Percentiles rank a stretch among this genome's conserved stretches.
Evolutionary conservation across 164 flowering plant species (phyloP).

Genomic region (Akebia trifoliata): DNA sequence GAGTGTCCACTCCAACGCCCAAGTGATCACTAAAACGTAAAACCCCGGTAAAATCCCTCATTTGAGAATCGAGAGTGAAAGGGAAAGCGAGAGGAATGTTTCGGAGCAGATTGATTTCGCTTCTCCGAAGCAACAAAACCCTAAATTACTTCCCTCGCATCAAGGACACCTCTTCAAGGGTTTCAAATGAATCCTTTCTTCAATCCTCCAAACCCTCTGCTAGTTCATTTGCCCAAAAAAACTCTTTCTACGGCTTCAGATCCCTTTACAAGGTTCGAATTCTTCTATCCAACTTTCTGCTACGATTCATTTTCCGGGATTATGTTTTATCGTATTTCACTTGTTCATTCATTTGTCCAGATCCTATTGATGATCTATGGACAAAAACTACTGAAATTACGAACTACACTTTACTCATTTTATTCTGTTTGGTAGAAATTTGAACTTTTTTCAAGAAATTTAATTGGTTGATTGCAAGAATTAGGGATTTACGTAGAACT

Average conservation of each 20-base stretch:
- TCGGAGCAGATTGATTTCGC: conserved; percentile 5
- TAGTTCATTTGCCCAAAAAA: conserved; percentile 1
- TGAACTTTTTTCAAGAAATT: too few species aligned
- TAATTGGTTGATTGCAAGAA: too few species aligned
- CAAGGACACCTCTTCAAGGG: not conserved
- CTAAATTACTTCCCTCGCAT: not conserved
- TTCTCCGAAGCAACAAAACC: conserved; percentile 13
- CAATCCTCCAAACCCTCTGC: conserved; percentile 6
- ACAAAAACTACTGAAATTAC: too few species aligned
- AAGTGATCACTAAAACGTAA: too few species aligned
- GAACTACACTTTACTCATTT: too few species aligned
- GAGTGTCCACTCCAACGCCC: too few species aligned
- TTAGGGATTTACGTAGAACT: too few species aligned
- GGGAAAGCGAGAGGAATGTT: conserved; percentile 5
- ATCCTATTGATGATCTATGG: too few species aligned
- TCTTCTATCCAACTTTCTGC: not conserved
- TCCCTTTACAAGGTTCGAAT: conserved; percentile 8
- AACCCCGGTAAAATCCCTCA: too few species aligned
- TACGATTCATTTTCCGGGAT: not conserved
- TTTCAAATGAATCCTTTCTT: conserved; percentile 11
- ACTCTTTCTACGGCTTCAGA: conserved; percentile 2
- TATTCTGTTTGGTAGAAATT: too few species aligned
- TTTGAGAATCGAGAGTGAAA: not conserved
- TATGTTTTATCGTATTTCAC: too few species aligned
- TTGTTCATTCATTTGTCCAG: not conserved